These are phyloP conservation scores for Chloris gayana DNA, from an alignment of 176 grass and related monocot genomes.

Conservation along the genomic window DNA sequence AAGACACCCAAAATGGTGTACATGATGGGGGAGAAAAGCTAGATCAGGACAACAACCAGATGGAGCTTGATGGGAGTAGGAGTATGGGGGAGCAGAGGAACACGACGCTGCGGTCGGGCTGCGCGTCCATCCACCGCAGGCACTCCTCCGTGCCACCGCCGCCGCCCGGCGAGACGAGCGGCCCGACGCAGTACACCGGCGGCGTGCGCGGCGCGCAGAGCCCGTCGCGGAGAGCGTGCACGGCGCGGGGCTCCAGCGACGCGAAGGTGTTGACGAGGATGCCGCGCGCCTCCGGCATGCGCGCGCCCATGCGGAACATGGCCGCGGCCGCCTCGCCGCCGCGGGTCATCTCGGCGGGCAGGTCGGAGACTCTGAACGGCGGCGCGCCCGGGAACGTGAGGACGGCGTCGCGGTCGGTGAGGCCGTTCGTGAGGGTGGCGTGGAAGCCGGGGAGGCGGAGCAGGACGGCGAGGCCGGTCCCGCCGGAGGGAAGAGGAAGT, in stretches of 20 bases:
- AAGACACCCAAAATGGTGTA: too few relatives aligned
- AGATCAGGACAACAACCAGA: too few relatives aligned
- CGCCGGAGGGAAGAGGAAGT: slow-evolving; percentile 44
- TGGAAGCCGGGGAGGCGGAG: slow-evolving; percentile 38
- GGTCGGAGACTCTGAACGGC: background rate
- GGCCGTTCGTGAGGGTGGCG: too few relatives aligned
- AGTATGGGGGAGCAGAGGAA: too few relatives aligned
- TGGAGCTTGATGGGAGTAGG: too few relatives aligned
- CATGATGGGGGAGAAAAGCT: too few relatives aligned
- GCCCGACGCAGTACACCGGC: slow-evolving; percentile 32
- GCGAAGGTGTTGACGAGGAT: slow-evolving; percentile 48
- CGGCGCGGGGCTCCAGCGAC: slow-evolving; percentile 16
- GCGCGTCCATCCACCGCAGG: slow-evolving; percentile 40
- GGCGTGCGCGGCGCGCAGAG: slow-evolving; percentile 30
- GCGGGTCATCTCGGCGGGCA: background rate
- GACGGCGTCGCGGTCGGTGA: background rate
- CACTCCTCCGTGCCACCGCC: background rate
- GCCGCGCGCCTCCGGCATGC: background rate
- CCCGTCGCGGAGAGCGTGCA: background rate
- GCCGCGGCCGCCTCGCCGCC: background rate
- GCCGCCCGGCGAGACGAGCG: background rate
- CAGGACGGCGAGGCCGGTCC: slow-evolving; percentile 25
- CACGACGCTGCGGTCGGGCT: slow-evolving; percentile 8
- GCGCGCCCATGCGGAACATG: background rate
- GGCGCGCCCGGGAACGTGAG: slow-evolving; percentile 31